These are phyloP conservation scores for Ogataea angusta DNA, from an alignment of 805 yeast species.

Conservation along the genomic window DNA sequence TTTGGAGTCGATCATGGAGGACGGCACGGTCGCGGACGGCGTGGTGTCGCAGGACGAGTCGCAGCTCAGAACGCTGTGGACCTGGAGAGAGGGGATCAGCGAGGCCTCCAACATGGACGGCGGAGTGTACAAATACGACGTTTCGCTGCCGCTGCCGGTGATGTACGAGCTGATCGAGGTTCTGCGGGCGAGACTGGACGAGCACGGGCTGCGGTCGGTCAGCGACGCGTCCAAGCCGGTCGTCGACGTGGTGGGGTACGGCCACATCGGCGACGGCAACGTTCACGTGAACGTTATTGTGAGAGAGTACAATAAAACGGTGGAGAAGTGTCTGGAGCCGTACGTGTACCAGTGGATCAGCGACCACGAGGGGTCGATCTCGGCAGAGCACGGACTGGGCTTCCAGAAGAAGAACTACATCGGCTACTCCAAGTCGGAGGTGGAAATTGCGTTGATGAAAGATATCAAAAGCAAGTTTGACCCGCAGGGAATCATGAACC, in stretches of 20 bases:
- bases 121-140: constrained; percentile 97
- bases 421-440: constrained; percentile 74
- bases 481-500: constrained; percentile 90
- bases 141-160: constrained; percentile 79
- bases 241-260: constrained; percentile 88
- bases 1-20: constrained; percentile 80
- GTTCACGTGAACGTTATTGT: constrained; percentile 91
- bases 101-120: constrained; percentile 85
- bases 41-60: constrained; percentile 94
- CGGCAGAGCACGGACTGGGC: constrained; percentile 98
- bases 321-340: constrained; percentile 85
- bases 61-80: constrained; percentile 80
- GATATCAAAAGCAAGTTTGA: constrained; percentile 78
- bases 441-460: constrained; percentile 72
- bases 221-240: constrained; percentile 68
- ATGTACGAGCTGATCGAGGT: constrained; percentile 82
- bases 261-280: constrained; percentile 98
- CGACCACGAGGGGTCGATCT: constrained; percentile 74
- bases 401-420: constrained; percentile 92
- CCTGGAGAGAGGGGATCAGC: constrained; percentile 93
- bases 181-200: constrained; percentile 56
- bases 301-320: constrained; percentile 71
- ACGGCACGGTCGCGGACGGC: constrained; percentile 85
- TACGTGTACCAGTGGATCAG: constrained; percentile 90
- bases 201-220: constrained; percentile 57